Conservation (phyloP, 2,329 filamentous ascomycete genomes). For the Alternaria ventricosa region DNA sequence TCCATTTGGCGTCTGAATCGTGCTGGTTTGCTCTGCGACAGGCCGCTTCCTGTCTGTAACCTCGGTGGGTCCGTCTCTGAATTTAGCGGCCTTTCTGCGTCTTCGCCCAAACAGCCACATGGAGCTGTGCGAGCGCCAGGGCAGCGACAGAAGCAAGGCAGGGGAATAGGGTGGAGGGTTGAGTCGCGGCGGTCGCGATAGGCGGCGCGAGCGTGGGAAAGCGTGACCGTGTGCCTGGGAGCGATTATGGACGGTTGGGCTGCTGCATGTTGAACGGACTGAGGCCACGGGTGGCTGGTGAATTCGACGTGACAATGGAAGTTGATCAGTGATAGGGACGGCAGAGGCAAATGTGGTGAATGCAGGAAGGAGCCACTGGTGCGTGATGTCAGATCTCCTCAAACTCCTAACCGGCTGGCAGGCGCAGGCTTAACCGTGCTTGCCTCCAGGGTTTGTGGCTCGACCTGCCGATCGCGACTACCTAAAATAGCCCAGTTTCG, state of each 20-base stretch:
- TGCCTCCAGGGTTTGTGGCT: slow-evolving; percentile 7
- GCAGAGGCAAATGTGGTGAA: not conserved
- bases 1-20: slow-evolving; percentile 32
- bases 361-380: not conserved
- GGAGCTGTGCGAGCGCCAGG: slow-evolving; percentile 10
- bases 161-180: not conserved
- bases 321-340: not conserved
- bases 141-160: slow-evolving; percentile 4
- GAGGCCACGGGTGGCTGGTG: slow-evolving; percentile 4
- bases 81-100: slow-evolving; percentile 69
- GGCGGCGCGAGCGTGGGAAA: slow-evolving; percentile 27
- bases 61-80: slow-evolving; percentile 52
- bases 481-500: slow-evolving; percentile 25
- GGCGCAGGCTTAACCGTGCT: not conserved
- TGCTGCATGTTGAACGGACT: slow-evolving; percentile 27
- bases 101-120: slow-evolving; percentile 88
- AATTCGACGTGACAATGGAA: not conserved
- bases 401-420: slow-evolving; percentile 1
- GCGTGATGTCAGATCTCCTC: slow-evolving; percentile 17
- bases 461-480: slow-evolving; percentile 24
- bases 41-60: slow-evolving; percentile 58
- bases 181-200: slow-evolving; percentile 11
- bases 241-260: slow-evolving; percentile 21
- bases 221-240: slow-evolving; percentile 15
- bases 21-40: slow-evolving; percentile 31